These are phyloP conservation scores for Annulohypoxylon stygium DNA, from an alignment of 495 filamentous ascomycete genomes.

Conservation along the genomic window DNA sequence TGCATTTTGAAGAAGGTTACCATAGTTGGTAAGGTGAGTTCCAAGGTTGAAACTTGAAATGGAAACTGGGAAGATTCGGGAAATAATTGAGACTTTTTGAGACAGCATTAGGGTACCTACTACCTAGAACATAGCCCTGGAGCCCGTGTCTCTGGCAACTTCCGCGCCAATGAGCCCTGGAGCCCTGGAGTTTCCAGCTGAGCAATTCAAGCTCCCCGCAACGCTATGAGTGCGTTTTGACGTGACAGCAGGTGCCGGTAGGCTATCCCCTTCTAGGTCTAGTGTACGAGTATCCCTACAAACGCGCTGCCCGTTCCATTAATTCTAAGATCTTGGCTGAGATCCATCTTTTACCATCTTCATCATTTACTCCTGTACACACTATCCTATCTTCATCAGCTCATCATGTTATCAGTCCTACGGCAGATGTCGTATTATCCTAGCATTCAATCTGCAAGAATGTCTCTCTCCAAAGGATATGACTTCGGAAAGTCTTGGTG, in stretches of 20 bases:
- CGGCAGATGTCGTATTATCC: background rate
- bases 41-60: too few species aligned
- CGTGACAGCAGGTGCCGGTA: conserved; percentile 13
- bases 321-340: background rate
- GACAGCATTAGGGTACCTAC: too few species aligned
- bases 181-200: background rate
- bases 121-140: too few species aligned
- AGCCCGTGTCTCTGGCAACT: too few species aligned
- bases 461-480: background rate
- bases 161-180: too few species aligned
- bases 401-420: background rate
- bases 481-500: background rate
- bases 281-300: conserved; percentile 49
- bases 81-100: too few species aligned
- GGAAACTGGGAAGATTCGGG: too few species aligned
- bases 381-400: too few species aligned
- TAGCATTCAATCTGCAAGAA: background rate
- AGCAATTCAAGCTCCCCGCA: background rate
- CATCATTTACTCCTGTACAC: background rate
- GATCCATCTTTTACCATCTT: background rate
- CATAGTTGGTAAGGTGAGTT: too few species aligned
- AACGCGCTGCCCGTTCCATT: background rate
- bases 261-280: conserved; percentile 23
- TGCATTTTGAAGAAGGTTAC: too few species aligned
- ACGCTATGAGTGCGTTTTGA: background rate